phyloP scores from a whole-genome alignment of 2,329 filamentous ascomycete genomes.

The Phialophora macrospora region DNA sequence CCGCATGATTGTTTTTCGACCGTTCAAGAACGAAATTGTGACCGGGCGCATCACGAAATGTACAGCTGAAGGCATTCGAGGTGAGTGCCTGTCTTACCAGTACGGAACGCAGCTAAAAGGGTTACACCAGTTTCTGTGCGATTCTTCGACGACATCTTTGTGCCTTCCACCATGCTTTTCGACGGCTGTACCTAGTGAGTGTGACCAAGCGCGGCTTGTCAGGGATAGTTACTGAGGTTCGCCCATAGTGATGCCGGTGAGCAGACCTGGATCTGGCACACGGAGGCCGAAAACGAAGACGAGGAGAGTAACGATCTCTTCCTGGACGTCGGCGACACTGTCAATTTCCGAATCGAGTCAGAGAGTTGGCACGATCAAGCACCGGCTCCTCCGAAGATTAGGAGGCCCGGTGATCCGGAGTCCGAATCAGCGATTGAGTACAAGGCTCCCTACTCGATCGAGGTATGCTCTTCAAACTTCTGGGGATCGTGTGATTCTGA shows the following conservation, averaged over 20 bases:
- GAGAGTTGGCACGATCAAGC: constrained; percentile 88
- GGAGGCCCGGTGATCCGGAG: constrained; percentile 18
- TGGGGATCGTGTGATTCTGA: constrained; percentile 27
- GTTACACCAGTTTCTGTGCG: constrained; percentile 69
- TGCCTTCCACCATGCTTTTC: constrained; percentile 75
- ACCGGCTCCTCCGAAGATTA: constrained; percentile 19
- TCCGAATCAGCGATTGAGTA: constrained; percentile 30
- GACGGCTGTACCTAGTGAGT: constrained; percentile 76
- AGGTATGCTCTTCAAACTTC: constrained; percentile 42
- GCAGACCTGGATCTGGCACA: constrained; percentile 82
- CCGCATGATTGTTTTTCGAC: constrained; percentile 88
- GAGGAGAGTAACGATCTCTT: constrained; percentile 76
- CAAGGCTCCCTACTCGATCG: constrained; percentile 50
- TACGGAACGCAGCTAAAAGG: not conserved
- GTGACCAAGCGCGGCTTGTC: constrained; percentile 9
- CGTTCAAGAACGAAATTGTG: constrained; percentile 93
- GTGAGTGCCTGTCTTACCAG: constrained; percentile 50
- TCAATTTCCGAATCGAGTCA: constrained; percentile 80
- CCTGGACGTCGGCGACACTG: constrained; percentile 88
- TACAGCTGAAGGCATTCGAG: constrained; percentile 72
- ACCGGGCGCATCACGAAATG: constrained; percentile 80
- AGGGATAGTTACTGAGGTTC: constrained; percentile 22
- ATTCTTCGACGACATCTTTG: constrained; percentile 92
- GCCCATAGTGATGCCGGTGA: constrained; percentile 69
- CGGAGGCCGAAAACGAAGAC: constrained; percentile 70